A percentile compares a stretch with the other conserved stretches of the same genome.
These are phyloP conservation scores for Ceratocystis huliohia DNA, from an alignment of 2,329 filamentous ascomycete species.

Conservation along the genomic window DNA sequence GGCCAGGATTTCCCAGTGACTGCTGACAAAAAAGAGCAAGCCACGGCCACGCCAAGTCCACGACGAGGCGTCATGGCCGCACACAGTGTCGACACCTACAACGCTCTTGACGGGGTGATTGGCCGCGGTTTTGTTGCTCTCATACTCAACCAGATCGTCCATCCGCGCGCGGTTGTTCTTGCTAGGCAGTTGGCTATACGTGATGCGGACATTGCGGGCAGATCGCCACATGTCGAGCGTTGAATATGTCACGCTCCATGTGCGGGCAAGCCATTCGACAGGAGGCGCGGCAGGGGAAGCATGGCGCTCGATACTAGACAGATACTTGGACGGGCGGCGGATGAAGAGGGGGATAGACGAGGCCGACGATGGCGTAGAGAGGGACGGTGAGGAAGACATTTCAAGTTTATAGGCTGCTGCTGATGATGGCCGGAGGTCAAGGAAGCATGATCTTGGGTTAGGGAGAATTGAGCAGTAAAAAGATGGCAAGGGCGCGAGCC, in stretches of 20 bases:
- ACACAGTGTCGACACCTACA: constrained; percentile 48
- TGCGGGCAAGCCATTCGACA: constrained; percentile 48
- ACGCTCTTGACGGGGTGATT: constrained; percentile 45
- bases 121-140: constrained; percentile 36
- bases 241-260: constrained; percentile 63
- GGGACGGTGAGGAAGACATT: constrained; percentile 5
- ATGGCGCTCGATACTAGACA: constrained; percentile 13
- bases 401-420: background rate
- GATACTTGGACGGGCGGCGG: constrained; percentile 15
- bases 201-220: constrained; percentile 68
- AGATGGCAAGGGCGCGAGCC: background rate
- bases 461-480: background rate
- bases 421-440: constrained; percentile 3
- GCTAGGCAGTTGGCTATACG: constrained; percentile 47
- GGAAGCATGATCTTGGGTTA: background rate
- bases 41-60: constrained; percentile 75
- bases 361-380: constrained; percentile 10
- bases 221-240: constrained; percentile 70
- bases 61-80: constrained; percentile 28
- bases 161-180: constrained; percentile 37
- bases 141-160: constrained; percentile 63
- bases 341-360: constrained; percentile 11
- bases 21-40: constrained; percentile 56
- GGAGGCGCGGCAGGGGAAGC: constrained; percentile 30
- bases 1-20: constrained; percentile 71